A percentile compares a stretch with the other conserved stretches of the same genome.
phyloP scores from a whole-genome alignment of 2,329 filamentous ascomycete genomes.

The Paecilomyces sp. region DNA sequence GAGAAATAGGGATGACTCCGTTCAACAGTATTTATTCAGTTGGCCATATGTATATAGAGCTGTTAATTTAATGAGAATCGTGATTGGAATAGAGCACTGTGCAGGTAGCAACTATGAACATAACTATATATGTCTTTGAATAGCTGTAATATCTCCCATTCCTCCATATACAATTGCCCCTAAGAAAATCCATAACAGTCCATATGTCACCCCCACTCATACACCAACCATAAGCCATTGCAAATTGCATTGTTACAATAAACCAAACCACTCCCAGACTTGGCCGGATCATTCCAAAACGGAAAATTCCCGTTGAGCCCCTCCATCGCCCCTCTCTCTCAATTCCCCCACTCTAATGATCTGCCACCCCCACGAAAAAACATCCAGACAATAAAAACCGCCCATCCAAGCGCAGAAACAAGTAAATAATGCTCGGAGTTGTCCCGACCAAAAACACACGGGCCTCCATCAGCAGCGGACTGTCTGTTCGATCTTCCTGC shows the following conservation, averaged over 20 bases:
- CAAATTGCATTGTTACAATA: no score
- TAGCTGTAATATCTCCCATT: neutral
- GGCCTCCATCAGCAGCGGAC: neutral
- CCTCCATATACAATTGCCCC: neutral
- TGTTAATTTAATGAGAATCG: neutral
- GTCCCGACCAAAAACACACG: neutral
- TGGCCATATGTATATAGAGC: neutral
- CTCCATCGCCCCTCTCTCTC: neutral
- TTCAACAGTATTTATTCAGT: neutral
- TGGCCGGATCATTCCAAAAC: neutral
- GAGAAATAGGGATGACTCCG: conserved; percentile 6
- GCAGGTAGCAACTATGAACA: no score
- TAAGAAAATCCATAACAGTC: no score
- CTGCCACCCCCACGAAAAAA: neutral
- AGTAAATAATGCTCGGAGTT: neutral
- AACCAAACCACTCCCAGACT: no score
- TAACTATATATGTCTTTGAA: neutral
- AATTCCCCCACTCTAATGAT: neutral
- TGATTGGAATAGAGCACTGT: neutral
- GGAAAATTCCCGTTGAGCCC: neutral
- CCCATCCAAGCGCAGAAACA: neutral
- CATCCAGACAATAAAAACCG: neutral
- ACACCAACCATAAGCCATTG: no score
- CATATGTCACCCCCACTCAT: no score
- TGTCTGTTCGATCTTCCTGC: no score